phyloP scores from a whole-genome alignment of 2,329 filamentous ascomycete species.

The Penicillium brevicompactum region DNA sequence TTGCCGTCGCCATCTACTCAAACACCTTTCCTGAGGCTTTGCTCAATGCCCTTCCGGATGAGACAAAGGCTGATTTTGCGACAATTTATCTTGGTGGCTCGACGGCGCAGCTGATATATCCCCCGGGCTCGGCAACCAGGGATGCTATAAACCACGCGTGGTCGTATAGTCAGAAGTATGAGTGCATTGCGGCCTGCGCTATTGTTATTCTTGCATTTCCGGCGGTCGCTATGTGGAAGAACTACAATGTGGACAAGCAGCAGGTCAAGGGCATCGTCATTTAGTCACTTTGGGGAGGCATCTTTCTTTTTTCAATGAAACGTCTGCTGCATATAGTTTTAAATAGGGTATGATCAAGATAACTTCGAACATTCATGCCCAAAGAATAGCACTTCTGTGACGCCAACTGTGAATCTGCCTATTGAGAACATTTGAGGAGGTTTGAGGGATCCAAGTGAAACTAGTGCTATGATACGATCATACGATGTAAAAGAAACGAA shows the following conservation, averaged over 20 bases:
- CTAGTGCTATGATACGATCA: too few relatives aligned
- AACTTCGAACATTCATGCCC: too few relatives aligned
- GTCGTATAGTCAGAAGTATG: constrained; percentile 39
- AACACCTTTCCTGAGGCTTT: constrained; percentile 56
- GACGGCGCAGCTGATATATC: constrained; percentile 31
- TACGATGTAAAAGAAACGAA: too few relatives aligned
- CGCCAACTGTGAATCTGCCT: too few relatives aligned
- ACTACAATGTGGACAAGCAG: constrained; percentile 41
- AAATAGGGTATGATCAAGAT: too few relatives aligned
- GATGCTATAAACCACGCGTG: constrained; percentile 42
- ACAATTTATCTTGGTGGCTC: constrained; percentile 32
- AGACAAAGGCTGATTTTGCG: constrained; percentile 20
- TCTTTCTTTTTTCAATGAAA: too few relatives aligned
- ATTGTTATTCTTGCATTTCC: constrained; percentile 37
- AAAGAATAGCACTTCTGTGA: too few relatives aligned
- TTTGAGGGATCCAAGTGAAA: too few relatives aligned
- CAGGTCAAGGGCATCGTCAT: constrained; percentile 39
- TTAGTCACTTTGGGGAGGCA: not conserved
- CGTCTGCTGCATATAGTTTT: too few relatives aligned
- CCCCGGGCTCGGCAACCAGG: constrained; percentile 30
- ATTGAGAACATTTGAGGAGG: too few relatives aligned
- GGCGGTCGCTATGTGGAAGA: constrained; percentile 41
- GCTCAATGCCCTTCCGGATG: constrained; percentile 45
- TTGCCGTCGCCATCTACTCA: constrained; percentile 56
- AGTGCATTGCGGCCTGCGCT: constrained; percentile 37